Evolutionary conservation across 345 rosid species (phyloP), one percentile per base, ranked within the genome.

Genomic region (Moricandia arvensis): DNA sequence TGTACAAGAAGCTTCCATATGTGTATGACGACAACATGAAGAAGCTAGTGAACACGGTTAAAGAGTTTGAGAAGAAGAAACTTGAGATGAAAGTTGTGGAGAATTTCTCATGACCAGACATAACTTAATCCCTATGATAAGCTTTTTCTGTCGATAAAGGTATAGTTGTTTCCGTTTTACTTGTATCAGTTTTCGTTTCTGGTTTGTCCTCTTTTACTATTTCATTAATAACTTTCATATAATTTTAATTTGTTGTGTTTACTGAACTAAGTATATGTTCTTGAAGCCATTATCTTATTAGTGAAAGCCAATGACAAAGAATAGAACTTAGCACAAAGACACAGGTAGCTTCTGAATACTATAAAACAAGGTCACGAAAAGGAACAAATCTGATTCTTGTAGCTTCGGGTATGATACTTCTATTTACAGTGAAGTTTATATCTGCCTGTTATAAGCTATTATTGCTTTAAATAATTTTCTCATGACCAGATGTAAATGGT

Each of bases 21-120:
- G 88, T 90, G 51, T 89, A 82, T 24, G 96, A 93, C 13, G 88
- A 87, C 31, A 89, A 63, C 43, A 89, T 87, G 96, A 87, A 83
- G 87, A 87, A 89, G 76, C 87, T 90, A 6, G 84, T 70, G 12
- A 70, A 70, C 2, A 80, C 82, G 33, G 63, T 93, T 82, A 89
- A 86, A 84, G 85, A 83, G 61, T 90, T 89, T 58, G 96, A 90
- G 83, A 80, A 68, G 63, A 59, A 73, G 16, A 85, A 86, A 43
- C 62, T 80, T 5, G 79, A 76, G 79, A 35, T 17, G 4, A 33
- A 21, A 43, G 69, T 33, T 38, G 74, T 73, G 43, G 47, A 12
- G 43, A 73, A 62, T 79, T 43, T 73, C 62, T 73, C 82, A 43
- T 73, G 82, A 79, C 81, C 41, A 60, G 1, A 41, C 30, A 3